Base-by-base conservation (phyloP, 2,329 filamentous ascomycete species). In the Fusarium euwallaceae region DNA sequence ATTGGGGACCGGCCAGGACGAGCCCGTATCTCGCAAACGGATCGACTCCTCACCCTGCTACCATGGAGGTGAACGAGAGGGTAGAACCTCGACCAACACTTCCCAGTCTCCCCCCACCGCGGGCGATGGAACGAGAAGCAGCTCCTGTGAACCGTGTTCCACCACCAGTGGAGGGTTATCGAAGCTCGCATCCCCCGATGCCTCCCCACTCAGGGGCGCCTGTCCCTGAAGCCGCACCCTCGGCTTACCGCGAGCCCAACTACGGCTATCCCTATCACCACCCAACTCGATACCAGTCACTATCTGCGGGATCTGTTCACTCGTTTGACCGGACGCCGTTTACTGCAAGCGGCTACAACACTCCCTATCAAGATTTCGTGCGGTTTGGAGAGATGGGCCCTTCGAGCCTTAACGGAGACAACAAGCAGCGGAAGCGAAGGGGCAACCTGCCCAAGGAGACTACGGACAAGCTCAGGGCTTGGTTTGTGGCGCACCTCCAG, bases 381-480 rank as follows among this genome's bases (percentile, higher is more conserved):
- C 83, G 84, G 14, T 83, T 84, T 20, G 83, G 84, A 24, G 84
- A 87, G 4, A 80, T 84, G 60, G 81, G 83, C n/a, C 74, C 79
- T 14, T 81, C 82, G 73, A 81, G 81, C 9, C 75, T 83, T 64
- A 81, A 80, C 20, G 83, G 80, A 3, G 88, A 89, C 66, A 84
- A 79, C 68, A 90, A 88, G 80, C 87, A 87, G 74, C 84, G 90
- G 36, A 92, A 91, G 81, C 88, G 95, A 62, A 89, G 95, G 43
- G 95, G 95, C 2, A 98, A 98, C 79, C 87, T 98, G 4, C 95
- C 95, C n/a, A 97, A 97, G 80, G 93, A 95, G 64, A 94, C 94
- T 0, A 98, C 95, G 0, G 93, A 95, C 80, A 92, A 94, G 75
- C 86, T 98, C 45, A 90, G 93, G 64, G 86, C 90, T 0, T 98